phyloP scores from a whole-genome alignment of 306 rosid genomes.

The Vigna trinervia region DNA sequence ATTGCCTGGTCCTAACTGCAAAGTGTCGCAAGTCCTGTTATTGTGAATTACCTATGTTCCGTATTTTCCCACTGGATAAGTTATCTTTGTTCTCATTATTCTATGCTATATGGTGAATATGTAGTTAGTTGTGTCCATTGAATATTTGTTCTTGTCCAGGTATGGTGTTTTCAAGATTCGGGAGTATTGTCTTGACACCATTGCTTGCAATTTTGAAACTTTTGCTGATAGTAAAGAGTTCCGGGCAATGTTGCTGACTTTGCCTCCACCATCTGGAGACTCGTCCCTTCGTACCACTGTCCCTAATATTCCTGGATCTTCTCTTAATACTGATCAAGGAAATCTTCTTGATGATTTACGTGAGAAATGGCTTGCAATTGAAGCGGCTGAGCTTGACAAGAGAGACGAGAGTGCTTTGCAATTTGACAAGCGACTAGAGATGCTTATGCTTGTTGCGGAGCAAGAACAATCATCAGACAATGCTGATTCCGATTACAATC shows the following conservation, averaged over 20 bases:
- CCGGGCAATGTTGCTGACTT: conserved; percentile 78
- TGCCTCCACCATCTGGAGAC: conserved; percentile 97
- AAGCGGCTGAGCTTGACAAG: conserved; percentile 93
- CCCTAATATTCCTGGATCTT: conserved; percentile 95
- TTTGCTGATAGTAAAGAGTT: conserved; percentile 84
- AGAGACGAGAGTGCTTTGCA: conserved; percentile 94
- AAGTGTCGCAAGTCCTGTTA: conserved; percentile 5
- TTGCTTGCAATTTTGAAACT: conserved; percentile 87
- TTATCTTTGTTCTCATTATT: conserved; percentile 21
- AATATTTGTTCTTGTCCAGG: conserved; percentile 56
- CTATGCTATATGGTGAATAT: conserved; percentile 12
- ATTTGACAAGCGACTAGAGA: conserved; percentile 89
- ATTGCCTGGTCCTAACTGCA: conserved; percentile 17
- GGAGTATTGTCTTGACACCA: conserved; percentile 82
- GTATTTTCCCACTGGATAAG: conserved; percentile 9
- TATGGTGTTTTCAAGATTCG: conserved; percentile 87
- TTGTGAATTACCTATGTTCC: conserved; percentile 11
- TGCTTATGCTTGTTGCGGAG: conserved; percentile 86
- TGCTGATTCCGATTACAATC: conserved; percentile 40
- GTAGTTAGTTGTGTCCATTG: conserved; percentile 18
- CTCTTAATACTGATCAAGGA: conserved; percentile 66
- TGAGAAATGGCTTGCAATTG: conserved; percentile 98
- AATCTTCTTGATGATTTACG: conserved; percentile 93
- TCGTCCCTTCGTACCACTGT: conserved; percentile 85
- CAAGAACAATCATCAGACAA: conserved; percentile 64